Base-by-base conservation (phyloP, 106 monocot genomes). In the Gastrodia elata region DNA sequence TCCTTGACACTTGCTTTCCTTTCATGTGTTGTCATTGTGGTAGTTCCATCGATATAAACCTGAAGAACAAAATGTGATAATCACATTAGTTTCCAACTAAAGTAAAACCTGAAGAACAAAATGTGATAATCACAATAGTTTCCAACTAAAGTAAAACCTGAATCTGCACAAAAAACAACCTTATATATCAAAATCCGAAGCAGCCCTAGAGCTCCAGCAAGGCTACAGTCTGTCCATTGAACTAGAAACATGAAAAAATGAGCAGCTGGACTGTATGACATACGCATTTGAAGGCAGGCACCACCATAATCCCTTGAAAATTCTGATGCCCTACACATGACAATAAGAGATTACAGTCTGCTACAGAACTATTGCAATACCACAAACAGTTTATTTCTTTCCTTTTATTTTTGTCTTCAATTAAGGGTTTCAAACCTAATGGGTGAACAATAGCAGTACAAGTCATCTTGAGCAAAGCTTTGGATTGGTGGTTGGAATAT, bases 1-100 rank as follows among this genome's bases (percentile, higher is more conserved):
- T 94, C 94, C 76, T 74, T 88, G 46, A 91, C 73, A 64, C 81
- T 94, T 71, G 94, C 94, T 88, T 91, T 94, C 61, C 88, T 86
- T 83, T 94, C 91, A 55, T 88, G 91, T 32, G 88, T 88, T 9
- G 88, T 84, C 91, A 91, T 91, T 22, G 88, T 94, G 11, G 91
- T 91, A 40, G 88, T 82, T 75, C 94, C 94, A 83, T 94, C 94
- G 30, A 75, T 80, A 81, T 91, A 81, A 75, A 91, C 88, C 91
- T 94, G 72, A 73, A 74, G 8, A 39, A 40, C 0, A n/a, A n/a
- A 41, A 11, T 11, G 24, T 11, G 58, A 65, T 27, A 28, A 24
- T 77, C 16, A 77, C 30, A 16, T 34, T 68, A 79, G 26, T 28
- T 48, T 22, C 15, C 14, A 38, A 38, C 39, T 3, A 22, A 35